Conservation (phyloP, 345 rosid genomes). For the Angophora floribunda region DNA sequence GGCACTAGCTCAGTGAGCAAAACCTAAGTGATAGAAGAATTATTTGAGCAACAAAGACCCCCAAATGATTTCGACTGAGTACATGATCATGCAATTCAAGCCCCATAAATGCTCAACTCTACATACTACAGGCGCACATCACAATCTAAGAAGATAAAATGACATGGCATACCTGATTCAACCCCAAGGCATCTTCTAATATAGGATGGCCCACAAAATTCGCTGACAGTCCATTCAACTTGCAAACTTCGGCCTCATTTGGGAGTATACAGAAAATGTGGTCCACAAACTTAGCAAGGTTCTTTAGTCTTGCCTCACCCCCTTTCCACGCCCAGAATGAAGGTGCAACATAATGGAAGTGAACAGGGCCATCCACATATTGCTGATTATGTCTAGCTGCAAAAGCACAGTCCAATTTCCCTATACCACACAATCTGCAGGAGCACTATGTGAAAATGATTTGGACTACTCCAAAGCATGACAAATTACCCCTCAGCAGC, state of each 20-base stretch:
- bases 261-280: conserved; percentile 92
- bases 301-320: conserved; percentile 68
- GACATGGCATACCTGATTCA: conserved; percentile 28
- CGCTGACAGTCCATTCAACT: conserved; percentile 57
- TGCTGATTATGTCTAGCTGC: conserved; percentile 62
- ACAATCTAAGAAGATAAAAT: background rate
- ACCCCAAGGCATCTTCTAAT: conserved; percentile 65
- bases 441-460: background rate
- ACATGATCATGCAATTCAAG: background rate
- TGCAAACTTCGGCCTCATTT: conserved; percentile 54
- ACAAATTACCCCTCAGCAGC: conserved; percentile 52
- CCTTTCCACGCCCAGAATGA: conserved; percentile 99
- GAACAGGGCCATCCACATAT: conserved; percentile 26
- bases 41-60: background rate
- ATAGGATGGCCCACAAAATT: conserved; percentile 86
- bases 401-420: conserved; percentile 37
- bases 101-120: background rate
- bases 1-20: background rate
- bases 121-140: background rate
- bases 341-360: conserved; percentile 89
- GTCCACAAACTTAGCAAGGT: conserved; percentile 64
- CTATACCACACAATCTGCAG: conserved; percentile 20
- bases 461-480: conserved; percentile 4
- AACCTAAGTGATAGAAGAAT: background rate
- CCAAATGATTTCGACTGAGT: background rate